phyloP scores from a whole-genome alignment of 192 early-diverging fungal genomes.

The Endogone sp. region DNA sequence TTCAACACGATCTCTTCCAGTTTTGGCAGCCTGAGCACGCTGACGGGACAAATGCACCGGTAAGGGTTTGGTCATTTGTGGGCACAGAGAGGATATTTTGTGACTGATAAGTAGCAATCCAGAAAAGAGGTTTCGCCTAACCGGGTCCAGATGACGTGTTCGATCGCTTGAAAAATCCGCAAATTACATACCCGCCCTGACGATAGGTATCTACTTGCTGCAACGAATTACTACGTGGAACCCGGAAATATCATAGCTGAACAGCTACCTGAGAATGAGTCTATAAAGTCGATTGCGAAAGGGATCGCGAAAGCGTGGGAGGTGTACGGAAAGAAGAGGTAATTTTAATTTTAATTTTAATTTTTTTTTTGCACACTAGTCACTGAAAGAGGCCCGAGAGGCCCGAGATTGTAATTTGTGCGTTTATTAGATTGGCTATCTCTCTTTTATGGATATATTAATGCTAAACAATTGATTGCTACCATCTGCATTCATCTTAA shows the following conservation, averaged over 20 bases:
- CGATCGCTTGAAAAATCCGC: too few relatives aligned
- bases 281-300: slow-evolving; percentile 65
- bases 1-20: slow-evolving; percentile 93
- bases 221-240: slow-evolving; percentile 39
- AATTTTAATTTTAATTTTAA: slow-evolving; percentile 4
- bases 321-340: slow-evolving; percentile 56
- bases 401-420: too few relatives aligned
- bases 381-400: too few relatives aligned
- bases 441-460: too few relatives aligned
- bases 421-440: too few relatives aligned
- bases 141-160: too few relatives aligned
- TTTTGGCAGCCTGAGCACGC: slow-evolving; percentile 79
- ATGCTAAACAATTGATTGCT: background rate
- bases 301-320: slow-evolving; percentile 70
- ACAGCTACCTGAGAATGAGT: slow-evolving; percentile 63
- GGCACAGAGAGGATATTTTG: too few relatives aligned
- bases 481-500: background rate
- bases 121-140: background rate
- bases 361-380: too few relatives aligned
- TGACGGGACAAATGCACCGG: slow-evolving; percentile 76
- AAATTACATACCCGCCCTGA: too few relatives aligned
- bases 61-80: too few relatives aligned
- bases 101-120: background rate
- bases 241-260: slow-evolving; percentile 22
- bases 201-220: slow-evolving; percentile 43